A percentile compares a stretch with the other conserved stretches of the same genome.
Evolutionary conservation across 1,284 basidiomycete genomes (phyloP).

Genomic region (Leccinum subatratum): DNA sequence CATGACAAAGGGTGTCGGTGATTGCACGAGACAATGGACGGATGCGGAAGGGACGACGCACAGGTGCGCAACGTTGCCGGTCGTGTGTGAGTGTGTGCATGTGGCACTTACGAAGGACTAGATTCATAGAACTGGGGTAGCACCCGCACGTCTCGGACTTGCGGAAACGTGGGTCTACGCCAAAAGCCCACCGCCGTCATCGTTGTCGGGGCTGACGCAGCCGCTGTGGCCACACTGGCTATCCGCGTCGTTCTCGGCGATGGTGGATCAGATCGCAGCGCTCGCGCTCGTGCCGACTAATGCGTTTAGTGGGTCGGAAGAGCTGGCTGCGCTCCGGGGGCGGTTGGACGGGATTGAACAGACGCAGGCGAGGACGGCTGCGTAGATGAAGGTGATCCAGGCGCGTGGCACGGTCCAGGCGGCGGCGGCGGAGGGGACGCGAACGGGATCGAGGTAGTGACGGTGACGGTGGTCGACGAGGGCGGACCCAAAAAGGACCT

Average conservation of each 20-base stretch:
- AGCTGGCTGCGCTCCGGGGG: constrained; percentile 11
- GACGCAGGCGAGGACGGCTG: constrained; percentile 13
- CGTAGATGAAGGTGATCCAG: constrained; percentile 18
- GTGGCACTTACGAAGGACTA: not conserved
- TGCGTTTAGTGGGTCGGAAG: constrained; percentile 15
- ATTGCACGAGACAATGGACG: not conserved
- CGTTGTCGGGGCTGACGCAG: not conserved
- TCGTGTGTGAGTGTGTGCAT: not conserved
- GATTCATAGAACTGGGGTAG: not conserved
- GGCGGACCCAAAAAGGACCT: not conserved
- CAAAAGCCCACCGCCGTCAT: not conserved
- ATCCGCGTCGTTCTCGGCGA: constrained; percentile 36
- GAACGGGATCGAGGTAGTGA: not conserved
- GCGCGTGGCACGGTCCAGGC: constrained; percentile 10
- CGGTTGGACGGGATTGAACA: constrained; percentile 21
- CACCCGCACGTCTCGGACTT: not conserved
- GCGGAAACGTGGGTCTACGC: not conserved
- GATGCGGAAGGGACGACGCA: not conserved
- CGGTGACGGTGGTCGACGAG: not conserved
- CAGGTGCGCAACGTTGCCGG: not conserved
- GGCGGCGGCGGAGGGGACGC: not conserved
- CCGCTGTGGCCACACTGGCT: constrained; percentile 33
- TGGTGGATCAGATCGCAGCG: constrained; percentile 40
- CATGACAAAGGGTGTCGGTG: not conserved
- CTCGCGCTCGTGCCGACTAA: constrained; percentile 31